These are phyloP conservation scores for Fusarium solani-melongenae DNA, from an alignment of 2,329 filamentous ascomycete genomes.

Conservation along the genomic window DNA sequence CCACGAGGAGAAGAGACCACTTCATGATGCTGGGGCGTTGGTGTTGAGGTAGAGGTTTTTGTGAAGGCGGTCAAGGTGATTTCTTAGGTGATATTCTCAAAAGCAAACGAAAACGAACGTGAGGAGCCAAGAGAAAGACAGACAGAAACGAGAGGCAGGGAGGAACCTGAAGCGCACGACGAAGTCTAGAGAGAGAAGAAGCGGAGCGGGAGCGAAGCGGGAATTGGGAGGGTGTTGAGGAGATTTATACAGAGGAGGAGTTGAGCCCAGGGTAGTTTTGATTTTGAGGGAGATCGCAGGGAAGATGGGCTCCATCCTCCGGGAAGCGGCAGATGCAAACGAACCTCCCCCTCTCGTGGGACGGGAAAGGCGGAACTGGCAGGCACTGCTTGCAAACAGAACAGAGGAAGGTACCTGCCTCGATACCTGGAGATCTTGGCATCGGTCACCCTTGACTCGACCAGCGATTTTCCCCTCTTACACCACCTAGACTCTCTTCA, in stretches of 20 bases:
- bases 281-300: slow-evolving; percentile 2
- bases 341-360: background rate
- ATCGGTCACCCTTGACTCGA: background rate
- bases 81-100: background rate
- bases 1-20: slow-evolving; percentile 32
- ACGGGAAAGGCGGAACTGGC: background rate
- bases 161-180: background rate
- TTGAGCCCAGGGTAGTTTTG: background rate
- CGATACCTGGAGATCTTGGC: background rate
- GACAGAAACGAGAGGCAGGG: background rate
- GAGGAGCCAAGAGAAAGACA: background rate
- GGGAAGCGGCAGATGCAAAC: slow-evolving; percentile 8
- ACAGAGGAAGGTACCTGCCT: background rate
- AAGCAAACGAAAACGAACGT: background rate
- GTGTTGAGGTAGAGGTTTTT: background rate
- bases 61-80: background rate
- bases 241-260: background rate
- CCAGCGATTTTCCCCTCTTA: background rate
- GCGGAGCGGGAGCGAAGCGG: background rate
- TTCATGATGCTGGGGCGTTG: slow-evolving; percentile 31
- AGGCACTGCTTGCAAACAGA: background rate
- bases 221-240: background rate
- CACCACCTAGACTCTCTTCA: background rate
- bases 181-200: background rate
- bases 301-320: background rate